Base-by-base conservation (phyloP, 495 filamentous ascomycete genomes). In the Parmelia sp. region DNA sequence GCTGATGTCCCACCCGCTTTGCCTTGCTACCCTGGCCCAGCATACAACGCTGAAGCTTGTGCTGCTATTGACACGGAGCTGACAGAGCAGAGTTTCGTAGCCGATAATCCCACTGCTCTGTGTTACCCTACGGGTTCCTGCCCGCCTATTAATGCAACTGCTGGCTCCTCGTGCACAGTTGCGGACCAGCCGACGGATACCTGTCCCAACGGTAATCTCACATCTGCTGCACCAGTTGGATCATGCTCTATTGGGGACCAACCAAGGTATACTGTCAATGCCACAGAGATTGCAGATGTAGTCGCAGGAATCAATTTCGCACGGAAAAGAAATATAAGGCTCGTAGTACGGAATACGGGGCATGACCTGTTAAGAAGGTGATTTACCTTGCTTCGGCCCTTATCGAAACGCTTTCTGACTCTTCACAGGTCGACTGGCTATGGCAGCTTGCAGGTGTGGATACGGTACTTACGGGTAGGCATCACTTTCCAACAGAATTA, bases 291-390 rank as follows among this genome's bases (percentile, higher is more conserved):
- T 11, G 59, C 31, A 2, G 66, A 80, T 57, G 69, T 78, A 29
- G 58, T 66, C 11, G 67, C 66, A n/a, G 66, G 72, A 1, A 57
- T 85, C 45, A 72, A 76, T 35, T 86, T 81, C 59, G 82, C 82
- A 0, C 72, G 74, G 0, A 58, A 79, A 40, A 76, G 84, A 62
- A 84, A 84, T 65, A 77, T 90, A 53, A 81, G 86, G 29, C 68
- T 89, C 15, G 75, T 88, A 31, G 75, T 90, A 44, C 84, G 84
- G n/a, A 88, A 88, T 69, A 88, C 86, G 0, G 87, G 86, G 14
- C 82, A 84, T 61, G 82, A 83, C 62, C 77, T 67, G 44, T 42
- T 63, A 9, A 51, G 66, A 40, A 74, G 75, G 63, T 68, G 39
- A 62, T 14, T 25, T 37, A 7, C 36, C 58, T 45, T 44, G 27